phyloP scores from a whole-genome alignment of 352 stramenopile genomes.

The Globisporangium rhizosaccharum region DNA sequence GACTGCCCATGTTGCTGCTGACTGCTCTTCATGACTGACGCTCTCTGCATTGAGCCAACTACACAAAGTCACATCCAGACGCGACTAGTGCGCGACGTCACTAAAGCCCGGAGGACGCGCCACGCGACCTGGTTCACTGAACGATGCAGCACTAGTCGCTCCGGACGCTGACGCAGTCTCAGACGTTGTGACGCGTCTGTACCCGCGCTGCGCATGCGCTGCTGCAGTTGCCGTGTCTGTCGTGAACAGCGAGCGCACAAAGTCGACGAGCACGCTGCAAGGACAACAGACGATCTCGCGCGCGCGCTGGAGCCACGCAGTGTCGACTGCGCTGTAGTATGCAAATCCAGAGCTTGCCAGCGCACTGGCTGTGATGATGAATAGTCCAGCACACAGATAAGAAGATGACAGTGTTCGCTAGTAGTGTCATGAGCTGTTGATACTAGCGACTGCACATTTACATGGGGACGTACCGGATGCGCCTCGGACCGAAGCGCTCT shows the following conservation, averaged over 20 bases:
- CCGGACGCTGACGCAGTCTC: background rate
- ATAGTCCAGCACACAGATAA: too few species aligned
- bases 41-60: too few species aligned
- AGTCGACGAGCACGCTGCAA: constrained; percentile 56
- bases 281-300: constrained; percentile 64
- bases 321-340: constrained; percentile 19
- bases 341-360: constrained; percentile 6
- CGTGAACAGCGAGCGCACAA: constrained; percentile 63
- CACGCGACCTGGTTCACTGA: constrained; percentile 56
- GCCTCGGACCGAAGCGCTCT: constrained; percentile 8
- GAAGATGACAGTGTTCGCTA: background rate
- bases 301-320: constrained; percentile 33
- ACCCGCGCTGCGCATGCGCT: constrained; percentile 33
- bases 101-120: constrained; percentile 33
- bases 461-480: too few species aligned
- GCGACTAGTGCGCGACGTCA: constrained; percentile 10
- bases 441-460: too few species aligned
- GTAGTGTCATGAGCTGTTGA: too few species aligned
- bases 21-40: background rate
- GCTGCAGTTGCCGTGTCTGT: constrained; percentile 16
- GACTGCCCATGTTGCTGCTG: too few species aligned
- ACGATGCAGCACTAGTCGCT: constrained; percentile 18
- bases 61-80: background rate
- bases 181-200: constrained; percentile 31
- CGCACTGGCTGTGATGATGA: too few species aligned